Percentiles rank a stretch among this genome's conserved stretches.
phyloP scores from a whole-genome alignment of 2,329 filamentous ascomycete species.

The Anthostomella pinea region DNA sequence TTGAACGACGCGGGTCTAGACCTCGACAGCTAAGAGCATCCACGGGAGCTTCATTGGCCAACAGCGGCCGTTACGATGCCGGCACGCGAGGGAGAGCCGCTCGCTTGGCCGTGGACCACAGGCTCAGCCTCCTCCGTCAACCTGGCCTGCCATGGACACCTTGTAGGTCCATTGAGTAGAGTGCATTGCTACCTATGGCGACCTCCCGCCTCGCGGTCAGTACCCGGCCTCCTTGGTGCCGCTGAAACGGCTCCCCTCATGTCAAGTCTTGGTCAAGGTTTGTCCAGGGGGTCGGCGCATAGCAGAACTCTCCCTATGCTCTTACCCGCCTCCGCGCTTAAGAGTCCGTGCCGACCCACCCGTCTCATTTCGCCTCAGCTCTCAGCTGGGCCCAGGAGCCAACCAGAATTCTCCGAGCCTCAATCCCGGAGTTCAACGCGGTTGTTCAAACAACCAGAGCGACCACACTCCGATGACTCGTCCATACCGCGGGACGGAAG shows the following conservation, averaged over 20 bases:
- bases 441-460: conserved; percentile 19
- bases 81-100: conserved; percentile 5
- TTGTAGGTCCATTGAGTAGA: background rate
- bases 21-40: conserved; percentile 12
- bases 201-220: too few relatives aligned
- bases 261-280: too few relatives aligned
- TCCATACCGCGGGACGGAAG: conserved; percentile 3
- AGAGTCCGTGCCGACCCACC: conserved; percentile 19
- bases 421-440: conserved; percentile 10
- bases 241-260: too few relatives aligned
- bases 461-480: conserved; percentile 9
- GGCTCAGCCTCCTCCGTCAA: background rate
- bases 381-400: conserved; percentile 19
- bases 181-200: background rate
- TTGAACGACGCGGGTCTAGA: conserved; percentile 9
- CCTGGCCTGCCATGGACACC: background rate
- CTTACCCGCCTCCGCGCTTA: conserved; percentile 32
- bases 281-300: too few relatives aligned
- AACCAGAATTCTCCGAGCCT: conserved; percentile 30
- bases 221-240: too few relatives aligned
- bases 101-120: conserved; percentile 4
- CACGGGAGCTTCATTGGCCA: conserved; percentile 26
- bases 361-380: conserved; percentile 24
- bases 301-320: background rate
- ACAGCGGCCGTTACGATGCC: conserved; percentile 5